A percentile compares a stretch with the other conserved stretches of the same genome.
Evolutionary conservation across 495 filamentous ascomycete species (phyloP).

Genomic region (Penicillium malachiteum): DNA sequence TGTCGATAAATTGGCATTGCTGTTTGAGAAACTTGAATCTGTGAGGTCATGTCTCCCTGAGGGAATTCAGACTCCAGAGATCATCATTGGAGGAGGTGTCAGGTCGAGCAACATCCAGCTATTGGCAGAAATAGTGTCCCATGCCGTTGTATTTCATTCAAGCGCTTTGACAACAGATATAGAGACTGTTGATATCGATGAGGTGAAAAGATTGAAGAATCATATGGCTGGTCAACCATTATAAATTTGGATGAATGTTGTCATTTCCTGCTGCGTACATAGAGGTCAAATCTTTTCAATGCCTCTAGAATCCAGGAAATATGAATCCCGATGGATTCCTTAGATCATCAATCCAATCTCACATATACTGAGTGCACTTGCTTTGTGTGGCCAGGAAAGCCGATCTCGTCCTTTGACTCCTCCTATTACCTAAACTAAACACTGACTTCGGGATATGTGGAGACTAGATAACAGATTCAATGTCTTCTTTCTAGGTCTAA

Average conservation of each 20-base stretch:
- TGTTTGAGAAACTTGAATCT: slow-evolving; percentile 4
- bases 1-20: slow-evolving; percentile 9
- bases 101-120: slow-evolving; percentile 33
- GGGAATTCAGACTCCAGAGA: slow-evolving; percentile 3
- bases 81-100: slow-evolving; percentile 44
- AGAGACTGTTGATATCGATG: not conserved
- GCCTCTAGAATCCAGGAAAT: too few relatives aligned
- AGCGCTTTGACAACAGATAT: slow-evolving; percentile 26
- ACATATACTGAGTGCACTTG: too few relatives aligned
- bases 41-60: not conserved
- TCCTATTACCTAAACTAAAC: slow-evolving; percentile 7
- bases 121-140: slow-evolving; percentile 22
- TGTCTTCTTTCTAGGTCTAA: not conserved
- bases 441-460: not conserved
- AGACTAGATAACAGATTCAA: not conserved
- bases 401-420: slow-evolving; percentile 4
- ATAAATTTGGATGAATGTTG: not conserved
- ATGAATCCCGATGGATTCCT: too few relatives aligned
- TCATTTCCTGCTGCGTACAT: too few relatives aligned
- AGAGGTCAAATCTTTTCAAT: too few relatives aligned
- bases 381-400: not conserved
- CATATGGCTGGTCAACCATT: not conserved
- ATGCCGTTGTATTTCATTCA: slow-evolving; percentile 37
- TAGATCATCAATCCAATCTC: too few relatives aligned
- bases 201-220: not conserved